Base-by-base conservation (phyloP, 2,329 filamentous ascomycete genomes). In the Ustulina deusta region DNA sequence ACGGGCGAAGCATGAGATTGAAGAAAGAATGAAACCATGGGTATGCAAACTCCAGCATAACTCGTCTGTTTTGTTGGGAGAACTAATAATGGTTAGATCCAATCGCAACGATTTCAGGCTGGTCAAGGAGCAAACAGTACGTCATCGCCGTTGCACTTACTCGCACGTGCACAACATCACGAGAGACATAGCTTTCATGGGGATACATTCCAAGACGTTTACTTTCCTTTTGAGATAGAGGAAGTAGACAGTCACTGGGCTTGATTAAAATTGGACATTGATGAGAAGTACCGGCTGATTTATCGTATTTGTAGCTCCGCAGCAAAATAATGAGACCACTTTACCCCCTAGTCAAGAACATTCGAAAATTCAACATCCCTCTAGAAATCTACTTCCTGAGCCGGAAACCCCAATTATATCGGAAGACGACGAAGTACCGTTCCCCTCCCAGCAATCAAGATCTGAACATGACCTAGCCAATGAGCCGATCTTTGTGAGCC, bases 21-120 rank as follows among this genome's bases (percentile, higher is more conserved):
- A 81, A 22, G 85, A 87, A 73, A 78, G 81, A 57, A 81, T 82
- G 65, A 78, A 79, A 48, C 76, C 79, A 58, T 82, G 79, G 76
- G 81, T 83, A 77, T 65, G 79, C 69, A 20, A 46, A 48, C 13
- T 25, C 40, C 15, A 42, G 22, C 20, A 36, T 32, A 9, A 29
- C 25, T 13, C n/a, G 34, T 11, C 15, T 61, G 4, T 15, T 9
- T 54, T 48, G 11, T 20, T 9, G 13, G 11, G 42, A 36, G 15
- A 17, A 38, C 70, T 76, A 68, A 76, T 65, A 13, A 44, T 20
- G 17, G n/a, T 1, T 56, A 78, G 77, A 71, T 78, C 48, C 72
- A 75, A 64, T 75, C 76, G 3, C 76, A 78, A 52, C 74, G 72
- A 67, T 46, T 73, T 29, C 73, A 75, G 54, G 34, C 70, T 48